Base-by-base conservation (phyloP, 805 yeast species). In the Barnettozyma botsteinii region DNA sequence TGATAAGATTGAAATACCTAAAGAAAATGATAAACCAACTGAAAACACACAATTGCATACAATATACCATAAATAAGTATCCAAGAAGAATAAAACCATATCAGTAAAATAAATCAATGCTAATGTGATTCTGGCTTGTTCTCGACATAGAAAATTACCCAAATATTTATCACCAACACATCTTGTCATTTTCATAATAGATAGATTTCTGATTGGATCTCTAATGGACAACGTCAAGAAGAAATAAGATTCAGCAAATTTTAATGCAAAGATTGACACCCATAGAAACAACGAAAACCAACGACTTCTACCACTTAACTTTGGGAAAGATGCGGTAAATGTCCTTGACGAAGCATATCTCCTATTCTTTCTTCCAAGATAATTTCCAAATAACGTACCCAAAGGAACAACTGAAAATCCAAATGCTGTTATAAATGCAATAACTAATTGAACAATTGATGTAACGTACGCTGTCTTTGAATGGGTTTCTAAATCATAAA, bases 1-100 rank as follows among this genome's bases (percentile, higher is more conserved):
- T 2, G 94, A 82, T 79, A 89, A 77, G 6, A 85, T 77, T 1
- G 94, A 84, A 7, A 84, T 79, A 1, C 95, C 95, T 48, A 81
- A 67, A n/a, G 80, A 75, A 50, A 81, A 73, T 1, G 93, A 82
- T 14, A 84, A 61, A 35, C 77, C 69, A 15, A 84, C 80, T 0
- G 94, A 85, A 45, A 83, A 80, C 0, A 75, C 53, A 4, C 93
- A 80, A 52, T 80, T 85, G 75, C 89, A 81, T 27, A 85, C 70
- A 47, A 85, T 85, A 49, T 84, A 85, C 95, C 95, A 85, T 19
- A 85, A 67, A 52, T 85, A 85, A 1, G 95, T 85, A 50, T 85
- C 95, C 38, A 85, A 70, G 50, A 84, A 82, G 59, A 85, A 85
- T 32, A 85, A 62, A 0, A 81, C 69, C 52, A 82, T 61, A 56